phyloP scores from a whole-genome alignment of 73 alveolate genomes.

The Effrenium voratum region DNA sequence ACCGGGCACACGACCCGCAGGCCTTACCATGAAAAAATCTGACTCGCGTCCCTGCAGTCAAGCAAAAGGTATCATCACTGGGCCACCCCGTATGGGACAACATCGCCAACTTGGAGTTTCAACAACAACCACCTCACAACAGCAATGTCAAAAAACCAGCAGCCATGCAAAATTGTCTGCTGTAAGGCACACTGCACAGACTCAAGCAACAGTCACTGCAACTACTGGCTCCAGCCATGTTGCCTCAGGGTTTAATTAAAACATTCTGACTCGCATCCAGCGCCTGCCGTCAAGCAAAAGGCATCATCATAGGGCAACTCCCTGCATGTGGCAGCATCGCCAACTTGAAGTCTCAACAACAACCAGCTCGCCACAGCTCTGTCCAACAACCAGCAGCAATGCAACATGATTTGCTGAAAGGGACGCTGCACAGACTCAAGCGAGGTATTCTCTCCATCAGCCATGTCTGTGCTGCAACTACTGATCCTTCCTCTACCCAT shows the following conservation, averaged over 20 bases:
- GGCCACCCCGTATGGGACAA: constrained; percentile 1
- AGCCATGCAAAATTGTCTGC: too few relatives aligned
- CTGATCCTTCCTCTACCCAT: neutral
- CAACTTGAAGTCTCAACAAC: too few relatives aligned
- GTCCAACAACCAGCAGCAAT: neutral
- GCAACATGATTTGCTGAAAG: too few relatives aligned
- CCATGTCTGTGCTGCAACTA: too few relatives aligned
- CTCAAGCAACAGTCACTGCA: neutral
- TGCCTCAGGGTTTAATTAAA: constrained; percentile 13
- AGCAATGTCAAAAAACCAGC: neutral
- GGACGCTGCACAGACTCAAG: neutral
- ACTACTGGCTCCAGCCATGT: neutral
- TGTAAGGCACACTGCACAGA: too few relatives aligned
- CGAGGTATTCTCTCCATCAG: too few relatives aligned
- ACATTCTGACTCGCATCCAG: constrained; percentile 4
- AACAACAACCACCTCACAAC: neutral
- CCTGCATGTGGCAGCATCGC: too few relatives aligned
- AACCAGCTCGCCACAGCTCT: neutral
- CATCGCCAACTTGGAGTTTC: too few relatives aligned
- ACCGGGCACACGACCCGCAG: too few relatives aligned
- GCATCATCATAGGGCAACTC: constrained; percentile 13
- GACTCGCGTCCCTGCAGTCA: too few relatives aligned
- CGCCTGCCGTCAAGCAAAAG: constrained; percentile 21
- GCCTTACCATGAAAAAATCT: too few relatives aligned
- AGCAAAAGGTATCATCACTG: neutral